Evolutionary conservation across 495 filamentous ascomycete species (phyloP).

Genomic region (Trichoderma virens): DNA sequence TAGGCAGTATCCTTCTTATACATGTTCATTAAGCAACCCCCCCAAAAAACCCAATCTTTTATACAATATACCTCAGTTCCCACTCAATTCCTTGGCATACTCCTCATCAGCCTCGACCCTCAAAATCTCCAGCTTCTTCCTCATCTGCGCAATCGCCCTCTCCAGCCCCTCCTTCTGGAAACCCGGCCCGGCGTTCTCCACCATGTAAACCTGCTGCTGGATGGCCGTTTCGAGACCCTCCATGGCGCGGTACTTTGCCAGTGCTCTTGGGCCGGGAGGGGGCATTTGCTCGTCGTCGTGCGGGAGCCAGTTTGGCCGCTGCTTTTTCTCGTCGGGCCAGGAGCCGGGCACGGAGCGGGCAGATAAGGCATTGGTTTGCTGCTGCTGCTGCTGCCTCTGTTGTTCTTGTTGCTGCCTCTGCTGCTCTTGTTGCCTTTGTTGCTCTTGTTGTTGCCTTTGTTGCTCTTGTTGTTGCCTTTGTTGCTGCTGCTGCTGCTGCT

Average conservation of each 20-base stretch:
- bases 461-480: not conserved
- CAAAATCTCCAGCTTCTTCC: conserved; percentile 16
- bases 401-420: not conserved
- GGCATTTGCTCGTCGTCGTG: not conserved
- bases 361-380: not conserved
- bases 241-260: not conserved
- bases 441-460: not conserved
- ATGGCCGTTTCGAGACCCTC: not conserved
- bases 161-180: not conserved
- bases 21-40: too few relatives aligned
- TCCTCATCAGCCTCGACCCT: conserved; percentile 28
- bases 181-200: not conserved
- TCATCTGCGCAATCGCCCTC: conserved; percentile 9
- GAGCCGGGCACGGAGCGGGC: not conserved
- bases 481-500: not conserved
- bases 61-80: not conserved
- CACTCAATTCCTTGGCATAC: conserved; percentile 28
- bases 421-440: not conserved
- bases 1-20: too few relatives aligned
- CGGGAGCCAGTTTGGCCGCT: not conserved
- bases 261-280: not conserved
- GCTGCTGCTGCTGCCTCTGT: not conserved
- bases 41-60: not conserved
- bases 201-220: not conserved
- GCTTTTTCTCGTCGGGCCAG: not conserved